Evolutionary conservation across 2,329 filamentous ascomycete species (phyloP).

Genomic region (Aspergillus terreus): DNA sequence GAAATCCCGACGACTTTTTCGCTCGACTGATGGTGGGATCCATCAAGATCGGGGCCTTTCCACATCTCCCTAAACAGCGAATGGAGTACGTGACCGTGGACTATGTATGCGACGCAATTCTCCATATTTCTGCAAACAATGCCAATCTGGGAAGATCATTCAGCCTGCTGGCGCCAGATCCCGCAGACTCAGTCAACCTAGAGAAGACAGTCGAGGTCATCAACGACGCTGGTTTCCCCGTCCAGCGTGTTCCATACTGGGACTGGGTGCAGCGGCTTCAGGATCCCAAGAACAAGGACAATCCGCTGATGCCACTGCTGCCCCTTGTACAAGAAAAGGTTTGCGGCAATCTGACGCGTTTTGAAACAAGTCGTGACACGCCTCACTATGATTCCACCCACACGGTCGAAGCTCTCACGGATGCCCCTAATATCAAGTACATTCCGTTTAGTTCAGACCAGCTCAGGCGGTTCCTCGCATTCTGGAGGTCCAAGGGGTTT

Average conservation of each 20-base stretch:
- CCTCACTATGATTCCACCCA: neutral
- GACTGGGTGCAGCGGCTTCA: neutral
- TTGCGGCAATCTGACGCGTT: neutral
- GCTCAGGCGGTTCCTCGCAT: neutral
- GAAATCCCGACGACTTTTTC: conserved; percentile 77
- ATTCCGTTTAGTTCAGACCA: neutral
- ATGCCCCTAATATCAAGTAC: neutral
- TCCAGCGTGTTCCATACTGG: neutral
- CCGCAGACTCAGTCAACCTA: neutral
- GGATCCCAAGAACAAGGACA: neutral
- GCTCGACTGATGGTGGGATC: conserved; percentile 77
- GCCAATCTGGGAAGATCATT: neutral
- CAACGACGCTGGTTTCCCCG: neutral
- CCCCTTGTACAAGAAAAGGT: neutral
- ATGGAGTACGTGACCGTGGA: conserved; percentile 1
- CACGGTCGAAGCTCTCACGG: neutral
- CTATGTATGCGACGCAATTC: neutral
- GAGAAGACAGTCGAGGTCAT: neutral
- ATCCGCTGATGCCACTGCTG: neutral
- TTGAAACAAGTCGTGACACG: neutral
- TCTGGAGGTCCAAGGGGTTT: neutral
- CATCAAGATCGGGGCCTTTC: conserved; percentile 58
- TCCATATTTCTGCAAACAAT: neutral
- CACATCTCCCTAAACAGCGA: neutral
- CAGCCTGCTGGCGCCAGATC: neutral